Evolutionary conservation across 2,329 filamentous ascomycete genomes (phyloP).

Genomic region (Tympanopsis confertula): DNA sequence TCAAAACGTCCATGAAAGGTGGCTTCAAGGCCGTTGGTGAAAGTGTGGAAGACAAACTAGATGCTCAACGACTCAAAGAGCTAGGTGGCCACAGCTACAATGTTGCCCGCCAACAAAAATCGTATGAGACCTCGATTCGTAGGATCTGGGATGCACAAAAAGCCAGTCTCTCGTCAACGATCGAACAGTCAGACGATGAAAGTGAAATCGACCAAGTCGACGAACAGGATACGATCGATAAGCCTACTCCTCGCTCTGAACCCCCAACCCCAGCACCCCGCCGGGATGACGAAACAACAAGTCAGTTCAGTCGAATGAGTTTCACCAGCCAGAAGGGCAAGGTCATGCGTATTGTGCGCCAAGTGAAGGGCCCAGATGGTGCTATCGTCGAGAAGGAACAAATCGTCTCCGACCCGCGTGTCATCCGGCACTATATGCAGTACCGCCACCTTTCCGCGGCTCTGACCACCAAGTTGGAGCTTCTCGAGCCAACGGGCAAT

Average conservation of each 20-base stretch:
- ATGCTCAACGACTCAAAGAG: constrained; percentile 13
- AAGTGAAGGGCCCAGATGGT: constrained; percentile 33
- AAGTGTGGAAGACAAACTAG: constrained; percentile 14
- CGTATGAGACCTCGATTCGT: constrained; percentile 55
- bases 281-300: constrained; percentile 41
- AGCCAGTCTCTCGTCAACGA: constrained; percentile 9
- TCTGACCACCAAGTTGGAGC: constrained; percentile 33
- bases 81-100: constrained; percentile 58
- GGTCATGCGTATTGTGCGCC: constrained; percentile 45
- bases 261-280: constrained; percentile 39
- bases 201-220: constrained; percentile 10
- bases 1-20: constrained; percentile 66
- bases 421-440: constrained; percentile 53
- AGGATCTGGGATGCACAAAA: constrained; percentile 44
- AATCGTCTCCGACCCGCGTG: constrained; percentile 42
- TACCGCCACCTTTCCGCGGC: constrained; percentile 41
- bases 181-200: constrained; percentile 12
- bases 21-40: constrained; percentile 12
- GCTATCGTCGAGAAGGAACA: constrained; percentile 36
- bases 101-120: constrained; percentile 51
- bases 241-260: constrained; percentile 41
- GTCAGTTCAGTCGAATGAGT: constrained; percentile 30
- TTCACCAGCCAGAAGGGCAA: constrained; percentile 42
- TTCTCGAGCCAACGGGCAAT: constrained; percentile 13
- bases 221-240: constrained; percentile 12